Percentiles rank a stretch among this genome's conserved stretches.
These are phyloP conservation scores for Candida saitoana DNA, from an alignment of 805 yeast genomes.

Conservation along the genomic window DNA sequence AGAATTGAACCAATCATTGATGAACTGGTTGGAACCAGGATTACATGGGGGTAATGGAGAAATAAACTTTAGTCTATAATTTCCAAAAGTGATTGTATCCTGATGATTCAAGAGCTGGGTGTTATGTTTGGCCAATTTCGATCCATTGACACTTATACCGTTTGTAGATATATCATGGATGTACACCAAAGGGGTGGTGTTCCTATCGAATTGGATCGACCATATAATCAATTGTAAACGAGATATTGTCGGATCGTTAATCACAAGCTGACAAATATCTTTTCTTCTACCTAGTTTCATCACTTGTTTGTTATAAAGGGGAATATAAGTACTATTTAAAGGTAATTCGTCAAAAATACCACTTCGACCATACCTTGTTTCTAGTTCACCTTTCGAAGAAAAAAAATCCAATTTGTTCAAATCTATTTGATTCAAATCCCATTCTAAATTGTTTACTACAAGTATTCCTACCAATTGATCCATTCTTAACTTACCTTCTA, in stretches of 20 bases:
- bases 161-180: slow-evolving; percentile 49
- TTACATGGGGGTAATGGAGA: slow-evolving; percentile 7
- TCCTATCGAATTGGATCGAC: slow-evolving; percentile 48
- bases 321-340: neutral
- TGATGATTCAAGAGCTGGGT: slow-evolving; percentile 31
- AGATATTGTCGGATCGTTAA: slow-evolving; percentile 40
- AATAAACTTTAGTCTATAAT: slow-evolving; percentile 1
- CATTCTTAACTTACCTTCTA: no score
- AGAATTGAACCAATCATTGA: slow-evolving; percentile 38
- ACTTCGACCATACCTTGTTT: neutral
- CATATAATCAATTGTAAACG: slow-evolving; percentile 46
- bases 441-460: neutral
- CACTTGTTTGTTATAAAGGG: slow-evolving; percentile 25
- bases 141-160: slow-evolving; percentile 46
- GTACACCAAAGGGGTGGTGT: slow-evolving; percentile 44
- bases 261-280: slow-evolving; percentile 22
- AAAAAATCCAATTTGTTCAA: neutral
- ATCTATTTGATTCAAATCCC: neutral
- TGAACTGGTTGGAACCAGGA: slow-evolving; percentile 7
- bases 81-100: slow-evolving; percentile 38
- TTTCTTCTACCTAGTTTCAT: slow-evolving; percentile 43
- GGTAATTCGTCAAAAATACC: neutral
- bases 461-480: neutral
- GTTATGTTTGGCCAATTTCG: slow-evolving; percentile 22
- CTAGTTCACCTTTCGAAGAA: neutral